A percentile compares a stretch with the other conserved stretches of the same genome.
These are phyloP conservation scores for Rhexocercosporidium sp. DNA, from an alignment of 2,329 filamentous ascomycete genomes.

Conservation along the genomic window DNA sequence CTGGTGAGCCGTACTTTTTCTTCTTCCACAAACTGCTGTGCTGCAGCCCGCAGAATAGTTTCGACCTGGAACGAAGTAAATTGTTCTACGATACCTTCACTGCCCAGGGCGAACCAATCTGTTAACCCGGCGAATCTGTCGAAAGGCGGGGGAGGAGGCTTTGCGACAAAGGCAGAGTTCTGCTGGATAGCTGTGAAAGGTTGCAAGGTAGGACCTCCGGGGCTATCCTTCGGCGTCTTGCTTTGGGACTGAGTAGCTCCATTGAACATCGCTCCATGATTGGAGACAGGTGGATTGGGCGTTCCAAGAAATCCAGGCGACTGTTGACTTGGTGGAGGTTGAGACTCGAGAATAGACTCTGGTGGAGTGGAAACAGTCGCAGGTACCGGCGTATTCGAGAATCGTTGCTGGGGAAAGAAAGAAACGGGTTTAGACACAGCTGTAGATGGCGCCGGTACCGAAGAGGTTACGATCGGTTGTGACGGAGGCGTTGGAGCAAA, in stretches of 20 bases:
- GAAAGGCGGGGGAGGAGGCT: not conserved
- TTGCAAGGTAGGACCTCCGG: not conserved
- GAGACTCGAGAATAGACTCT: not conserved
- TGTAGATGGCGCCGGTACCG: not conserved
- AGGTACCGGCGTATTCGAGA: not conserved
- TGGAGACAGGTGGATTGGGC: not conserved
- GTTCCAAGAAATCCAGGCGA: not conserved
- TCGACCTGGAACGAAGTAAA: slow-evolving; percentile 37
- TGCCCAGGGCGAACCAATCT: slow-evolving; percentile 38
- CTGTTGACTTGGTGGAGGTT: not conserved
- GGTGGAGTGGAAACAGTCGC: not conserved
- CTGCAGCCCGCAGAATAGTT: slow-evolving; percentile 29
- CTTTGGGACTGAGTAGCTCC: not conserved
- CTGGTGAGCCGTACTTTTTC: slow-evolving; percentile 25
- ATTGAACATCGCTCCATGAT: not conserved
- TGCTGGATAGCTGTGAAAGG: not conserved
- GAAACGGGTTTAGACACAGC: not conserved
- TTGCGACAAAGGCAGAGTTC: not conserved
- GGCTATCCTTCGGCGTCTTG: not conserved
- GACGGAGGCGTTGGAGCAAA: not conserved
- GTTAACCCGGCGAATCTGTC: slow-evolving; percentile 18
- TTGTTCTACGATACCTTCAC: slow-evolving; percentile 42
- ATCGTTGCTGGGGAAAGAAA: not conserved
- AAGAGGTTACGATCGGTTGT: not conserved
- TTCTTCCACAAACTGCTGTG: slow-evolving; percentile 30